Percentiles rank a stretch among this genome's conserved stretches.
These are phyloP conservation scores for Wilcoxina mikolae DNA, from an alignment of 495 filamentous ascomycete genomes.

Conservation along the genomic window DNA sequence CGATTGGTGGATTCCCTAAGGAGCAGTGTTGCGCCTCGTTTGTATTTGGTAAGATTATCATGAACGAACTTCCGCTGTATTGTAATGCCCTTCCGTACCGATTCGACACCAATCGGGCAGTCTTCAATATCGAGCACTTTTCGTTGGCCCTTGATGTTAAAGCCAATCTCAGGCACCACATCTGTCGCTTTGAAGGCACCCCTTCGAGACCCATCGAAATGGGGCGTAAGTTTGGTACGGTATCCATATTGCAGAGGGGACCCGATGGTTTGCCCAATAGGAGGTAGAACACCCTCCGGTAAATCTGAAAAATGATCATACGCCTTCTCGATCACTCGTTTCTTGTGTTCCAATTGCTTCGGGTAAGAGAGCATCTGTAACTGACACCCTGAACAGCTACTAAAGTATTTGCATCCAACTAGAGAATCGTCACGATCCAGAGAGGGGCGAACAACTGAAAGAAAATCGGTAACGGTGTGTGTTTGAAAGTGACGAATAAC, in stretches of 20 bases:
- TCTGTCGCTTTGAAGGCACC: constrained; percentile 29
- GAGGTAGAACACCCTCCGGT: constrained; percentile 53
- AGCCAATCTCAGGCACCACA: constrained; percentile 69
- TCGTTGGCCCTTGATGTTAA: constrained; percentile 60
- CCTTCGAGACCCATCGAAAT: constrained; percentile 58
- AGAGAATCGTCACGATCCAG: constrained; percentile 59
- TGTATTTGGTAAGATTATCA: constrained; percentile 55
- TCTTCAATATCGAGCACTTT: constrained; percentile 85
- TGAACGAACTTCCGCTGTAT: constrained; percentile 56
- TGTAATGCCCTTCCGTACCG: constrained; percentile 59
- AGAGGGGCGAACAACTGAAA: constrained; percentile 60
- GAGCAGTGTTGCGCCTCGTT: constrained; percentile 69
- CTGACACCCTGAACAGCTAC: constrained; percentile 79
- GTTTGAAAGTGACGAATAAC: constrained; percentile 51
- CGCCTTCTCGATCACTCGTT: constrained; percentile 73
- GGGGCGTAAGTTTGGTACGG: constrained; percentile 89
- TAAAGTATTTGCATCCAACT: constrained; percentile 73
- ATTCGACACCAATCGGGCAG: constrained; percentile 84
- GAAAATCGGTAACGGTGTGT: constrained; percentile 64
- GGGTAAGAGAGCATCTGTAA: constrained; percentile 91
- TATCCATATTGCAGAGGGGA: constrained; percentile 84
- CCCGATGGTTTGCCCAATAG: constrained; percentile 68
- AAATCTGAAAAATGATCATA: constrained; percentile 81
- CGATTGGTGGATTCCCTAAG: constrained; percentile 74
- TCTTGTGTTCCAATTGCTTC: constrained; percentile 73